Percentiles rank a stretch among this genome's conserved stretches.
Evolutionary conservation across 106 monocot genomes (phyloP).

Genomic region (Triglochin maritima): DNA sequence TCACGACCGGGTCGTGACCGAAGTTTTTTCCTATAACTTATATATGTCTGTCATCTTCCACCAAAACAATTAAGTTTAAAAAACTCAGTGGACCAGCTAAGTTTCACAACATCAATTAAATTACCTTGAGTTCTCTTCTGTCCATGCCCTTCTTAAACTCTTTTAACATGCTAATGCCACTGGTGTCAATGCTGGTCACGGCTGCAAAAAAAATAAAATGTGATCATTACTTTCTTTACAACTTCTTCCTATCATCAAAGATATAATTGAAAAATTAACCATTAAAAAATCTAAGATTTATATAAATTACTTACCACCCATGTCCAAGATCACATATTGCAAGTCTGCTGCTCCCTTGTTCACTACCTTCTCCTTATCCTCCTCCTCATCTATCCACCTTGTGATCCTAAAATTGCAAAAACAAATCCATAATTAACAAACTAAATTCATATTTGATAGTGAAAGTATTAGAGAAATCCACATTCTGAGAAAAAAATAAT

Average conservation of each 20-base stretch:
- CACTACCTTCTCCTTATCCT: constrained; percentile 26
- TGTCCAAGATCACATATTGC: constrained; percentile 68
- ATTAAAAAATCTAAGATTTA: too few species aligned
- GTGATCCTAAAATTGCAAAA: constrained; percentile 33
- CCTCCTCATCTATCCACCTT: constrained; percentile 83
- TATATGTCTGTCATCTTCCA: too few species aligned
- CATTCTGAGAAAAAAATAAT: too few species aligned
- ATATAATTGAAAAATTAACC: too few species aligned
- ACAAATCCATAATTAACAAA: background rate
- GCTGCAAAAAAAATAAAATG: constrained; percentile 22
- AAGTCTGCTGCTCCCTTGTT: constrained; percentile 30
- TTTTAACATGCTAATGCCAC: constrained; percentile 85
- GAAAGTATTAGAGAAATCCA: too few species aligned
- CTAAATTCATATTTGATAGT: too few species aligned
- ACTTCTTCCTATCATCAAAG: too few species aligned
- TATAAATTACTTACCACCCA: constrained; percentile 62
- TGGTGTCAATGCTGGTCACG: constrained; percentile 86
- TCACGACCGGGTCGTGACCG: too few species aligned
- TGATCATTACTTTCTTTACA: background rate
- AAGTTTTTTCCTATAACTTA: too few species aligned
- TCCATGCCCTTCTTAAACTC: constrained; percentile 55
- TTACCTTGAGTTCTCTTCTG: constrained; percentile 55
- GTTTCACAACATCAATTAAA: background rate
- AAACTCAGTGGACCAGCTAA: background rate
- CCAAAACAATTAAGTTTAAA: too few species aligned